Evolutionary conservation across 495 filamentous ascomycete species (phyloP), one percentile per base, ranked within the genome.

Genomic region (Hamigera avellanea): DNA sequence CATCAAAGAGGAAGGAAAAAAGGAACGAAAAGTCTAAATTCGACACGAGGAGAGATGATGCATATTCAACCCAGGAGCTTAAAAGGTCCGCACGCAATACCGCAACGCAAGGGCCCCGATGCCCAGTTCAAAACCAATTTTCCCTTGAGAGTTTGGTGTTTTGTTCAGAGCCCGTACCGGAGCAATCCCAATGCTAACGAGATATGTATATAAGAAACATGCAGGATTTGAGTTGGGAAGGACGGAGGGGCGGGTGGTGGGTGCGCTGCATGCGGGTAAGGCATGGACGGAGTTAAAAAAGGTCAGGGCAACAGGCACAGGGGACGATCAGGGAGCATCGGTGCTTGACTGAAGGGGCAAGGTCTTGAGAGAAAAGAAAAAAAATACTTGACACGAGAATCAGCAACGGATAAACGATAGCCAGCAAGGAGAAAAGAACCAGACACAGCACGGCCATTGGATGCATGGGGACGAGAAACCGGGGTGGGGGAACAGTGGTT

Each of bases 241-340:
- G 33, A 27, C 31, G 37, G 41, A 33, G 41, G 44, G 41, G 35
- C 35, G 35, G 32, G 37, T 25, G 28, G 42, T 29, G 33, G 39
- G 33, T 44, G 45, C 43, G 50, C 44, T 37, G 34, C 39, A 44
- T 53, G 54, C 48, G 45, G 46, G 48, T 55, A 50, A 54, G 46
- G 57, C 48, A 52, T 45, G 46, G 43, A 43, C 44, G 49, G 54
- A 57, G 51, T 56, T 53, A 57, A 55, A 61, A 56, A 47, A 52
- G 49, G 47, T 34, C 47, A 44, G 45, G 38, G 38, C 40, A 26
- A 42, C 25, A 35, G 26, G 41, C 32, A 37, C 26, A 36, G 48
- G 33, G 41, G 34, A 43, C 35, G 47, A 43, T 30, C 28, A 46
- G 14, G 31, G 28, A 16, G 26, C 2, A 13, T 7, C 10, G 12